Conservation (phyloP, 2,329 filamentous ascomycete species). For the Xylaria sp. region DNA sequence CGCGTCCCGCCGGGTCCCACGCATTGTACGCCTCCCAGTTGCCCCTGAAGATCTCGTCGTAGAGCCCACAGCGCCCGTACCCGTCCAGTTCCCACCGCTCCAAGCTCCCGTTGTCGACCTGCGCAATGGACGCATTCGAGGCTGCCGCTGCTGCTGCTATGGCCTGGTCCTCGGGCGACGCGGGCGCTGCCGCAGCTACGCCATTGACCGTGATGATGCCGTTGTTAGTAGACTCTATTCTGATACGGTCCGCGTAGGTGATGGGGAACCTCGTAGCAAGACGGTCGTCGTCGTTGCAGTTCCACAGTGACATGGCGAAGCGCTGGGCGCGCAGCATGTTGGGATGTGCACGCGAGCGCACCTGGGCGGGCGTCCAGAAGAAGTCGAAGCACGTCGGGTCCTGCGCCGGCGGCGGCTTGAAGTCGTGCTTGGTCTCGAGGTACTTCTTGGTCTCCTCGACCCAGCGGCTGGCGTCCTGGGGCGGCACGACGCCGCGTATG, state of each 20-base stretch:
- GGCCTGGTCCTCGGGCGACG: constrained; percentile 47
- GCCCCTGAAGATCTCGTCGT: constrained; percentile 64
- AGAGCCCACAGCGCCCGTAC: constrained; percentile 69
- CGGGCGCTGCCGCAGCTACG: constrained; percentile 43
- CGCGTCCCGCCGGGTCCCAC: constrained; percentile 65
- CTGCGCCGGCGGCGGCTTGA: constrained; percentile 67
- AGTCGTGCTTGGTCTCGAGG: constrained; percentile 60
- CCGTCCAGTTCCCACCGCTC: constrained; percentile 78
- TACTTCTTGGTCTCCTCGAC: constrained; percentile 70
- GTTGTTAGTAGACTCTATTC: constrained; percentile 67
- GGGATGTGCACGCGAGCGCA: constrained; percentile 73
- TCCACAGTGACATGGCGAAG: constrained; percentile 76
- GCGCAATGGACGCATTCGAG: constrained; percentile 68
- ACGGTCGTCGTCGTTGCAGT: constrained; percentile 63
- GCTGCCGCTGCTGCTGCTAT: constrained; percentile 49
- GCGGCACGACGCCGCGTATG: constrained; percentile 71
- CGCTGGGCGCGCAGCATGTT: constrained; percentile 71
- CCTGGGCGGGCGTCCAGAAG: constrained; percentile 78
- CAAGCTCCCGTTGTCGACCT: constrained; percentile 76
- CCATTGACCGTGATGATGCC: constrained; percentile 49
- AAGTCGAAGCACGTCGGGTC: constrained; percentile 78
- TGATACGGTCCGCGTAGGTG: constrained; percentile 75
- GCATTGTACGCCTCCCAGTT: constrained; percentile 67
- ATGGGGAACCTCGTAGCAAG: constrained; percentile 71
- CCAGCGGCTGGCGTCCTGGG: constrained; percentile 64